Evolutionary conservation across 495 filamentous ascomycete genomes (phyloP), one percentile per base, ranked within the genome.

Genomic region (Penicillium verhagenii): DNA sequence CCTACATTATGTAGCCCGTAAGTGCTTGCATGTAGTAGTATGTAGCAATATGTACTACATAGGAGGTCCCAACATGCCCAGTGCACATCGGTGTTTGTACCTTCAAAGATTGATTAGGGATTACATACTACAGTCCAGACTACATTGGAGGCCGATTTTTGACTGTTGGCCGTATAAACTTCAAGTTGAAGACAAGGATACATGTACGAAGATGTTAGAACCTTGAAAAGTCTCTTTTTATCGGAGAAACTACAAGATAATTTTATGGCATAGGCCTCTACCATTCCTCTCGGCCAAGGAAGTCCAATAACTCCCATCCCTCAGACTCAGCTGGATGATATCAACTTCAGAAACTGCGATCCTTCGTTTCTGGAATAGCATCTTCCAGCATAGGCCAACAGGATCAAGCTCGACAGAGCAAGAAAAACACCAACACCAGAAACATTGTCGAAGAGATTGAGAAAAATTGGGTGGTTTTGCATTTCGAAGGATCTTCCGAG

Each of bases 401-500:
- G 19, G 37, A 24, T 10, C 16, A 19, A 43, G 38, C 18, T 19
- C 28, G 10, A 18, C 5, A 23, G 11, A 31, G 20, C 28, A 16
- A 52, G 4, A 31, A 14, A 28, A 50, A 51, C 11, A 57, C 35
- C 44, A 60, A 50, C 16, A 54, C 42, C 43, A 45, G 43, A 53
- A 42, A 25, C 10, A 56, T 6, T 19, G 19, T 13, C 29, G 40
- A 44, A 3, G 2, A 42, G 29, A 47, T 40, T 60, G 55, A 60
- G 56, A 63, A 67, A 65, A 69, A 72, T 70, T 63, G 59, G 58
- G 58, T 52, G 54, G 66, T 64, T 69, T 75, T 72, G 70, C 66
- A 73, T 74, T 75, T 76, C 68, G 63, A 67, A 66, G 62, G 59
- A 69, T 70, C 60, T 72, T 68, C 65, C 63, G 68, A 72, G 71